These are phyloP conservation scores for Capsella rubella DNA, from an alignment of 441 rosid species.

Conservation along the genomic window DNA sequence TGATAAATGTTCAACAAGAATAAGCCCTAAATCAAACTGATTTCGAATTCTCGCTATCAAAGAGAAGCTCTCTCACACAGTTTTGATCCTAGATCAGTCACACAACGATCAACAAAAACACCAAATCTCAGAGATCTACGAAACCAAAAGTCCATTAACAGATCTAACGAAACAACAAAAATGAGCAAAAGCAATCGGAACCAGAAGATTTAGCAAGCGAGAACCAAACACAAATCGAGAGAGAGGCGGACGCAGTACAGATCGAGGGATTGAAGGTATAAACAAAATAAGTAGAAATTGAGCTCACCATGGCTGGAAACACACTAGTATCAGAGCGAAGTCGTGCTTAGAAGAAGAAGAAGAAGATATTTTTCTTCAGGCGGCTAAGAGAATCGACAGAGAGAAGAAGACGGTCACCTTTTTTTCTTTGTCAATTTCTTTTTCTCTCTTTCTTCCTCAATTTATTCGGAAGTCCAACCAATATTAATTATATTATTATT, in stretches of 20 bases:
- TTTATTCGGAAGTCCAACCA: conserved; percentile 12
- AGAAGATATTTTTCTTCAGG: conserved; percentile 27
- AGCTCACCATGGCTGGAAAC: conserved; percentile 31
- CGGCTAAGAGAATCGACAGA: conserved; percentile 24
- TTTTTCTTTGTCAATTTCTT: neutral
- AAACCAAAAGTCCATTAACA: neutral
- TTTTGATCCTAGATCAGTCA: neutral
- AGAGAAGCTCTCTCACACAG: neutral
- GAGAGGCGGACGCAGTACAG: neutral
- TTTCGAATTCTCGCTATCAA: neutral
- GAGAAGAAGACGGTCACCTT: conserved; percentile 15
- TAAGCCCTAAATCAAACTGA: neutral
- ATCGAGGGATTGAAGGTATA: conserved; percentile 12
- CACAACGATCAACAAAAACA: conserved; percentile 1
- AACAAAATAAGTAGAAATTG: neutral
- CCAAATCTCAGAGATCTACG: conserved; percentile 33
- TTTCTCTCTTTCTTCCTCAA: conserved; percentile 4
- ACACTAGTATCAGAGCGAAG: neutral
- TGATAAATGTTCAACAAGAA: neutral
- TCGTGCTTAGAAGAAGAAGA: neutral
- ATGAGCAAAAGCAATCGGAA: neutral
- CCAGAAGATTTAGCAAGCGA: neutral
- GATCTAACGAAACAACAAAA: conserved; percentile 15
- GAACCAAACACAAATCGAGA: conserved; percentile 1
- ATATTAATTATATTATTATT: no score